These are phyloP conservation scores for Termitomyces sp. DNA, from an alignment of 768 basidiomycete species.

Conservation along the genomic window DNA sequence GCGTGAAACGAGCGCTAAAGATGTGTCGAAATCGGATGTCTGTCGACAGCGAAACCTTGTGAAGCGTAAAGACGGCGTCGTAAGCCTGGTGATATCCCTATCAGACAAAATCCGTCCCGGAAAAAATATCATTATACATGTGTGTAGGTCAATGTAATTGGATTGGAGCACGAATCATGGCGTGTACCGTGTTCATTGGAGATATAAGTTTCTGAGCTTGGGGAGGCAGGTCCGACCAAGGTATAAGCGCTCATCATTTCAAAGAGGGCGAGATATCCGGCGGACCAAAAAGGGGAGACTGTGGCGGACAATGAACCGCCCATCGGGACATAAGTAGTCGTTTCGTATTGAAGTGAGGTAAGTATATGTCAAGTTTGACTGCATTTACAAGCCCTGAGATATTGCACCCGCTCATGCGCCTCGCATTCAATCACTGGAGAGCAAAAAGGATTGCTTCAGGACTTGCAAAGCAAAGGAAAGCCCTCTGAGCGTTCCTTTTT, in stretches of 20 bases:
- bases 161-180: neutral
- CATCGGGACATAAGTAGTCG: neutral
- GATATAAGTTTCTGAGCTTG: neutral
- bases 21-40: too few relatives aligned
- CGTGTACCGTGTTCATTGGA: neutral
- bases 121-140: neutral
- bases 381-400: neutral
- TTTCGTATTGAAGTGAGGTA: neutral
- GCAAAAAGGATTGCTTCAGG: neutral
- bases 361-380: neutral
- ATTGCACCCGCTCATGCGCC: neutral
- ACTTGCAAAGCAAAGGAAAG: neutral
- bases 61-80: neutral
- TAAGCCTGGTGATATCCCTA: neutral
- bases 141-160: neutral
- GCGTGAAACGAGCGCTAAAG: neutral
- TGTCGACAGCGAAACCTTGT: neutral
- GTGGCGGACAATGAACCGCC: neutral
- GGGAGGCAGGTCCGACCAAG: neutral
- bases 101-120: neutral
- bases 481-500: neutral
- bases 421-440: neutral
- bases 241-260: neutral
- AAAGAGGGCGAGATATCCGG: neutral
- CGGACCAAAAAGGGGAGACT: neutral